These are phyloP conservation scores for Gracilaria domingensis DNA, from an alignment of 23 red algal genomes.

Conservation along the genomic window DNA sequence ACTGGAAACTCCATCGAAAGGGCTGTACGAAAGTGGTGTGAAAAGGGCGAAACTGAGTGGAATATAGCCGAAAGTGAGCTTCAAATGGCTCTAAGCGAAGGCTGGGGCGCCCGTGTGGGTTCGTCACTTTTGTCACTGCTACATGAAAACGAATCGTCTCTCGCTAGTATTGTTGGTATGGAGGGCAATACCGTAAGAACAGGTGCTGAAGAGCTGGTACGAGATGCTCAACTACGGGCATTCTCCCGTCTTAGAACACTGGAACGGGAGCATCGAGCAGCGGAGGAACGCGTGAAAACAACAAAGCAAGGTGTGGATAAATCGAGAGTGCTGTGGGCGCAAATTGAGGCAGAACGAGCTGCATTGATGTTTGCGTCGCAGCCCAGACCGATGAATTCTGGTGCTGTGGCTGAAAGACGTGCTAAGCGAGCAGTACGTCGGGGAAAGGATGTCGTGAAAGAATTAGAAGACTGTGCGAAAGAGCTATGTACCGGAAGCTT, in stretches of 20 bases:
- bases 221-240: constrained; percentile 24
- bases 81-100: constrained; percentile 9
- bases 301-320: constrained; percentile 13
- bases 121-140: background rate
- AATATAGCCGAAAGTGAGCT: constrained; percentile 27
- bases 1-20: background rate
- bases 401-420: constrained; percentile 10
- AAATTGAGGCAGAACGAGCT: constrained; percentile 29
- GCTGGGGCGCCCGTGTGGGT: constrained; percentile 19
- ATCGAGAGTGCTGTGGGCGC: constrained; percentile 23
- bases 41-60: constrained; percentile 28
- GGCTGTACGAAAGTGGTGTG: constrained; percentile 16
- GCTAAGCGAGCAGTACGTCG: constrained; percentile 30
- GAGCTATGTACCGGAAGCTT: constrained; percentile 32
- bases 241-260: constrained; percentile 26
- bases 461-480: constrained; percentile 34
- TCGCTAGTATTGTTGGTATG: background rate
- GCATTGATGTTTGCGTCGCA: background rate
- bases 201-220: constrained; percentile 7
- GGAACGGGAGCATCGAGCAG: constrained; percentile 15
- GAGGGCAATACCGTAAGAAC: background rate
- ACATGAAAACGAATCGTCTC: constrained; percentile 13
- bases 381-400: constrained; percentile 15
- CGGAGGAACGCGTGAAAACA: background rate
- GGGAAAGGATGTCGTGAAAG: constrained; percentile 26